Evolutionary conservation across 768 basidiomycete species (phyloP).

Genomic region (Grammothele lineata): DNA sequence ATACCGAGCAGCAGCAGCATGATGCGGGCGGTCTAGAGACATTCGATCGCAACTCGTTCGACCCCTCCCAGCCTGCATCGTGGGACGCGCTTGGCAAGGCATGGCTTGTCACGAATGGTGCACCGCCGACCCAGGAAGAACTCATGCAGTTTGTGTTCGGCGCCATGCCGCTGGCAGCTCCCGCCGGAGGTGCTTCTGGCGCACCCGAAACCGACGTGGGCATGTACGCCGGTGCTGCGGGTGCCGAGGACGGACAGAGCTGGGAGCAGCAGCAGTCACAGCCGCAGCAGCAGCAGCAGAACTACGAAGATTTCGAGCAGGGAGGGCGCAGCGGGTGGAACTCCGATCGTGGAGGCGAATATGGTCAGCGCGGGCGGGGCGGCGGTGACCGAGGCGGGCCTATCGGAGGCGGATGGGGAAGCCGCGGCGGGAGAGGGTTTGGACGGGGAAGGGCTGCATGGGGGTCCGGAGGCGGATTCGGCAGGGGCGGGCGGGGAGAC

Average conservation of each 20-base stretch:
- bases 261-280: no score
- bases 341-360: neutral
- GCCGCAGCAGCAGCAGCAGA: no score
- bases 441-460: neutral
- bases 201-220: neutral
- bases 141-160: conserved; percentile 68
- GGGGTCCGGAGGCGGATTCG: neutral
- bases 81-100: conserved; percentile 81
- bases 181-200: no score
- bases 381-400: conserved; percentile 7
- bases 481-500: neutral
- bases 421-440: neutral
- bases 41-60: conserved; percentile 70
- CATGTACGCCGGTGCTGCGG: neutral
- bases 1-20: no score
- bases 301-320: no score
- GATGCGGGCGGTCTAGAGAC: conserved; percentile 51
- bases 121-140: conserved; percentile 66
- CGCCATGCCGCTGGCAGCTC: neutral
- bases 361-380: conserved; percentile 18
- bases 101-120: conserved; percentile 69
- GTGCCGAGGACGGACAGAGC: no score
- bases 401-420: conserved; percentile 23
- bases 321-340: no score
- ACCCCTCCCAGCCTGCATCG: conserved; percentile 65